phyloP scores from a whole-genome alignment of 371 early-diverging fungal genomes.

The Rhizopus stolonifer region DNA sequence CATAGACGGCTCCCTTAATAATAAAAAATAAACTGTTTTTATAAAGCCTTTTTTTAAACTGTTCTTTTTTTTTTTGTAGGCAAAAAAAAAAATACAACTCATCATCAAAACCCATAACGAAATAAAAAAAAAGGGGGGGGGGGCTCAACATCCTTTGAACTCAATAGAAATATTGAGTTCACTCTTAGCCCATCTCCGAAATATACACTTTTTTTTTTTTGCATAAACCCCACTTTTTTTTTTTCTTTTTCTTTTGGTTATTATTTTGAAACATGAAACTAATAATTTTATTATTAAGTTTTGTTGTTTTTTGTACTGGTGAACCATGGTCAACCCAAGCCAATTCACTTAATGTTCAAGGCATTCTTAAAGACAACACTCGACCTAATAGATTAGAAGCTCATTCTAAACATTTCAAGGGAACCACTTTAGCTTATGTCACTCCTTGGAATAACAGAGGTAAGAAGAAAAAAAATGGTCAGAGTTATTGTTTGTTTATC shows the following conservation, averaged over 20 bases:
- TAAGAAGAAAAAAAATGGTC: conserved; percentile 5
- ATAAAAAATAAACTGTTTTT: too few species aligned
- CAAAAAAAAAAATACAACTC: too few species aligned
- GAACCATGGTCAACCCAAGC: not conserved
- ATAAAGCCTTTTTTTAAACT: too few species aligned
- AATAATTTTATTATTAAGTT: not conserved
- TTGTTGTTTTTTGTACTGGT: not conserved
- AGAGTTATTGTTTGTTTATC: not conserved
- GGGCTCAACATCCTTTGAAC: too few species aligned
- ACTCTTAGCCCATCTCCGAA: not conserved
- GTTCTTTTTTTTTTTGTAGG: too few species aligned
- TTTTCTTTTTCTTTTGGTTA: not conserved
- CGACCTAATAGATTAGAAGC: conserved; percentile 20
- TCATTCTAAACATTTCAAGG: conserved; percentile 39
- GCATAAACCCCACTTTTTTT: not conserved
- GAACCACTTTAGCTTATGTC: conserved; percentile 57
- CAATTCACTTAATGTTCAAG: conserved; percentile 6
- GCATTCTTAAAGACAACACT: conserved; percentile 15
- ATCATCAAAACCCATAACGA: too few species aligned
- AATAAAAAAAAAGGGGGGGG: too few species aligned
- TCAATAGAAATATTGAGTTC: too few species aligned
- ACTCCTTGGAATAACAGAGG: conserved; percentile 73
- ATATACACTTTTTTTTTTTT: not conserved
- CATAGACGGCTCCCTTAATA: too few species aligned
- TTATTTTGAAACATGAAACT: not conserved